Conservation (phyloP, 2,329 filamentous ascomycete genomes). For the Clonostachys chloroleuca region DNA sequence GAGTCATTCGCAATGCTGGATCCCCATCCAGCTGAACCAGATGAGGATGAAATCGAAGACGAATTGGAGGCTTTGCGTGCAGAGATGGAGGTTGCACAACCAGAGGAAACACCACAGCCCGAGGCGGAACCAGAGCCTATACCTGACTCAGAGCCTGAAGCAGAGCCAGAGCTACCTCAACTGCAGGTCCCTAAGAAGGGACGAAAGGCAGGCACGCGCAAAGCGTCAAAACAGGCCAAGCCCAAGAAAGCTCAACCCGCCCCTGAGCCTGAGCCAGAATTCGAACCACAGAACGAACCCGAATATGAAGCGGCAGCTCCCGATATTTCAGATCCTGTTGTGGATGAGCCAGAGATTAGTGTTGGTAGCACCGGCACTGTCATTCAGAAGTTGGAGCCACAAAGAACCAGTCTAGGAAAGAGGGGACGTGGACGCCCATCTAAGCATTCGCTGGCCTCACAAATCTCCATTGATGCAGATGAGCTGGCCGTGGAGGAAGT, state of each 20-base stretch:
- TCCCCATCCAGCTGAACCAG: slow-evolving; percentile 32
- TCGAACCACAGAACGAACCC: slow-evolving; percentile 7
- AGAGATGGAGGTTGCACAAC: slow-evolving; percentile 33
- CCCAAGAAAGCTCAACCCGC: slow-evolving; percentile 26
- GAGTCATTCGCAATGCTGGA: slow-evolving; percentile 49
- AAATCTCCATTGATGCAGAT: slow-evolving; percentile 1
- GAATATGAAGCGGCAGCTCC: slow-evolving; percentile 16
- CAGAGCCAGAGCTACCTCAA: slow-evolving; percentile 15
- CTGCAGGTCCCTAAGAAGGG: slow-evolving; percentile 48
- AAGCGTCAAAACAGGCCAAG: slow-evolving; percentile 47
- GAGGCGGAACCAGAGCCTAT: slow-evolving; percentile 6
- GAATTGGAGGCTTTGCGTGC: slow-evolving; percentile 44
- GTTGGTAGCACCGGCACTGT: slow-evolving; percentile 35
- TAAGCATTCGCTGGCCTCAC: slow-evolving; percentile 1
- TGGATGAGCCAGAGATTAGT: slow-evolving; percentile 29
- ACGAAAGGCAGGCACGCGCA: slow-evolving; percentile 45
- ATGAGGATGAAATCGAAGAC: slow-evolving; percentile 44
- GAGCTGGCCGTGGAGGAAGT: slow-evolving; percentile 1
- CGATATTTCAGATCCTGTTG: slow-evolving; percentile 4
- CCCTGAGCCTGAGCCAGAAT: slow-evolving; percentile 6
- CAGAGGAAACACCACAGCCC: slow-evolving; percentile 7
- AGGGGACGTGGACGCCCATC: slow-evolving; percentile 14
- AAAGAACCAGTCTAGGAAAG: slow-evolving; percentile 9
- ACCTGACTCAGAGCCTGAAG: slow-evolving; percentile 7
- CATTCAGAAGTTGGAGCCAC: slow-evolving; percentile 23